Conservation (phyloP, 192 early-diverging fungal species). For the Umbelopsis vinacea region DNA sequence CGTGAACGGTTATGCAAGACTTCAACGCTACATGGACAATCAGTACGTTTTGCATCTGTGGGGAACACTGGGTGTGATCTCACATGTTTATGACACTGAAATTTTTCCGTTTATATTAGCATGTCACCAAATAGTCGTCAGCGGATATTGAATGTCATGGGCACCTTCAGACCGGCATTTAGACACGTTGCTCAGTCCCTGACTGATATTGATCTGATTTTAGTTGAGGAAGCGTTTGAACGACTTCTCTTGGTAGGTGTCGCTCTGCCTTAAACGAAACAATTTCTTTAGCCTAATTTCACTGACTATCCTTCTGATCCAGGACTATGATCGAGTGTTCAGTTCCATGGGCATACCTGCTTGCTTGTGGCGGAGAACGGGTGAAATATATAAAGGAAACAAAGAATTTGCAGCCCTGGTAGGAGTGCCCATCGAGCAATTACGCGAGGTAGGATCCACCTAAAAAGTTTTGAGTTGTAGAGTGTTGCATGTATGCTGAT, state of each 20-base stretch:
- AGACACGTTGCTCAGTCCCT: conserved; percentile 85
- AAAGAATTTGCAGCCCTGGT: conserved; percentile 93
- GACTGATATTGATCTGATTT: conserved; percentile 92
- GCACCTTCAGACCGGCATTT: conserved; percentile 90
- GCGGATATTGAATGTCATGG: conserved; percentile 88
- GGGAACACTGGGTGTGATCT: background rate
- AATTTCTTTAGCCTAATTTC: too few species aligned
- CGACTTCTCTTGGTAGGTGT: conserved; percentile 84
- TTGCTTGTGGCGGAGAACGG: conserved; percentile 95
- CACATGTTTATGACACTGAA: background rate
- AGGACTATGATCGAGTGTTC: conserved; percentile 96
- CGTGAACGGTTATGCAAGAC: conserved; percentile 87
- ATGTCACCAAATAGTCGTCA: conserved; percentile 74
- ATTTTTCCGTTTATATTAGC: conserved; percentile 32
- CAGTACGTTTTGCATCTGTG: conserved; percentile 48
- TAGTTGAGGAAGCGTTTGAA: conserved; percentile 98
- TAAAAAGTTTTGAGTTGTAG: too few species aligned
- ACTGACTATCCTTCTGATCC: background rate
- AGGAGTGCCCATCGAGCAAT: conserved; percentile 78
- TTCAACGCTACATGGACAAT: conserved; percentile 91
- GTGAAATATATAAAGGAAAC: conserved; percentile 97
- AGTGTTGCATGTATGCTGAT: conserved; percentile 3
- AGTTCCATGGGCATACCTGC: conserved; percentile 94
- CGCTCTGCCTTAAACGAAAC: too few species aligned
- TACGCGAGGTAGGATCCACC: conserved; percentile 65